A percentile compares a stretch with the other conserved stretches of the same genome.
phyloP scores from a whole-genome alignment of 495 filamentous ascomycete species.

The Hypomontagnella submonticulosa region DNA sequence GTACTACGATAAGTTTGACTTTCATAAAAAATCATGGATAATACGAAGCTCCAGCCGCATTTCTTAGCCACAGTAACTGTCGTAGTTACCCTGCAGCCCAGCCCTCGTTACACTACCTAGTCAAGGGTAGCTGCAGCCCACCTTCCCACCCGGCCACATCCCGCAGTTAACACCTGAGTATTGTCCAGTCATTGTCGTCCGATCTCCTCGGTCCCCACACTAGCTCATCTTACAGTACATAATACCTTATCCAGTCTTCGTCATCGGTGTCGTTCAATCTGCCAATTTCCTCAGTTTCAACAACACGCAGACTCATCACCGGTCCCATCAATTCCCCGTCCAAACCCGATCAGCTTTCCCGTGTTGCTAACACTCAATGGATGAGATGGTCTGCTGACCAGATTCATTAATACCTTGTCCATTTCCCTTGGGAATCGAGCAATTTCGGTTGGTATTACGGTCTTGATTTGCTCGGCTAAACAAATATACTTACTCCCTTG shows the following conservation, averaged over 20 bases:
- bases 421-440: conserved; percentile 6
- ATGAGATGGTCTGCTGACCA: conserved; percentile 30
- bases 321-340: conserved; percentile 1
- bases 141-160: conserved; percentile 6
- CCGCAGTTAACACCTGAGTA: background rate
- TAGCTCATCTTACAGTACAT: conserved; percentile 12
- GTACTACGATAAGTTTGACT: background rate
- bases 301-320: conserved; percentile 10
- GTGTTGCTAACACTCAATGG: conserved; percentile 18
- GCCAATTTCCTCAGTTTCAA: conserved; percentile 8
- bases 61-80: background rate
- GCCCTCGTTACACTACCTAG: background rate
- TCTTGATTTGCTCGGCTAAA: conserved; percentile 16
- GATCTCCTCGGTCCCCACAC: conserved; percentile 20
- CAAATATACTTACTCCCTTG: background rate
- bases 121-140: conserved; percentile 31
- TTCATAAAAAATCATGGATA: background rate
- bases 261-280: conserved; percentile 17
- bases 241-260: conserved; percentile 22
- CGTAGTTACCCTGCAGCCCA: background rate
- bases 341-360: background rate
- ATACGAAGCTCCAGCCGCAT: background rate
- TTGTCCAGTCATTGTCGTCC: background rate
- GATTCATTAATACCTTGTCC: conserved; percentile 15
- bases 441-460: conserved; percentile 6